phyloP scores from a whole-genome alignment of 805 yeast genomes.

The Maudiozyma bulderi region DNA sequence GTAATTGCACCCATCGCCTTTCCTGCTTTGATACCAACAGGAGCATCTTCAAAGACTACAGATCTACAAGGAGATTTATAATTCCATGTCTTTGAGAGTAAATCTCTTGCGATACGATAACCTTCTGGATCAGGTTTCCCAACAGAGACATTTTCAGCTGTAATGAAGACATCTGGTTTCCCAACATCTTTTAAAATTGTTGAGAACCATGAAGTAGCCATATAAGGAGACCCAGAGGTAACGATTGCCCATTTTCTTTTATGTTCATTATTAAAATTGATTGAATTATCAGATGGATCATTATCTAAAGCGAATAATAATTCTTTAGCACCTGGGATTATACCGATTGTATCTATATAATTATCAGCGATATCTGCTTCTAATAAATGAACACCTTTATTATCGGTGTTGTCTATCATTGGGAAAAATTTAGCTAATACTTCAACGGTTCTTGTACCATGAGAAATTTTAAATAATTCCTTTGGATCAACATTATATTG shows the following conservation, averaged over 20 bases:
- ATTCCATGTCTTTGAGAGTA: constrained; percentile 36
- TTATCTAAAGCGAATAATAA: constrained; percentile 42
- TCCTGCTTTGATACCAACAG: constrained; percentile 74
- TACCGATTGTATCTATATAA: constrained; percentile 54
- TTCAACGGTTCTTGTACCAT: constrained; percentile 70
- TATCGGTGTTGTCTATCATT: constrained; percentile 48
- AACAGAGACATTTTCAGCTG: constrained; percentile 59
- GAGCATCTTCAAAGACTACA: constrained; percentile 78
- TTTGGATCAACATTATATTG: constrained; percentile 53
- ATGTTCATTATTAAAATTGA: constrained; percentile 1
- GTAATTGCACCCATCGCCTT: constrained; percentile 66
- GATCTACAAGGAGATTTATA: constrained; percentile 17
- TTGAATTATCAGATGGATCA: constrained; percentile 8
- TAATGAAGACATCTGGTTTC: constrained; percentile 64
- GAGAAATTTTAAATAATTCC: constrained; percentile 55
- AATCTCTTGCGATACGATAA: constrained; percentile 46
- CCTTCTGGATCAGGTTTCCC: constrained; percentile 85
- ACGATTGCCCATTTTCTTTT: constrained; percentile 70
- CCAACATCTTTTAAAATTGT: constrained; percentile 40
- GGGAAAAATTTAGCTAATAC: constrained; percentile 60
- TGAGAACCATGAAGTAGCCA: constrained; percentile 67
- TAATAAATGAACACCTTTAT: constrained; percentile 40
- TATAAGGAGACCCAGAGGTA: constrained; percentile 63
- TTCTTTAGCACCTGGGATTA: constrained; percentile 61
- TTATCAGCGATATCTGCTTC: constrained; percentile 56